Evolutionary conservation across 768 basidiomycete species (phyloP), one percentile per base, ranked within the genome.

Genomic region (Galerina sulciceps): DNA sequence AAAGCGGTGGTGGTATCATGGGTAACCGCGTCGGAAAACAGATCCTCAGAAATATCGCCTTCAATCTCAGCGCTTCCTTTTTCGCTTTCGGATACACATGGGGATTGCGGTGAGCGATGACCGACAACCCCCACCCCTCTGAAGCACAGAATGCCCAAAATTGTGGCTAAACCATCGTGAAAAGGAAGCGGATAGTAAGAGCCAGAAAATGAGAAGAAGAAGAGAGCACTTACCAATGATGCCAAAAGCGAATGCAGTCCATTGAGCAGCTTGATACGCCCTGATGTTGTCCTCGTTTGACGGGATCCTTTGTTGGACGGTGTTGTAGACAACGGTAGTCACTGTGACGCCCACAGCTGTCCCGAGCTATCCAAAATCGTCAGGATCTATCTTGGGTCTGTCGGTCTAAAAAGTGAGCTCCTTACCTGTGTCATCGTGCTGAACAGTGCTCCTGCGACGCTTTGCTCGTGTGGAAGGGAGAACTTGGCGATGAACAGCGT

Each of bases 401-500:
- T 37, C 1, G 18, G 18, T 14, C 5, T 8, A 43, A 17, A 15
- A 13, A 18, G 17, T 37, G 15, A 40, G 43, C 0, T 15, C 65
- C 73, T 56, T 57, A 85, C 87, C 76, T 89, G 88, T 5, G 83
- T 87, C 82, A 93, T 85, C 0, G 91, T 91, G 67, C 90, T 88
- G 71, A 93, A 92, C 17, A 92, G 58, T 10, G 85, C 91, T 2
- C 89, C 91, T 5, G 87, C 85, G 4, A 93, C 76, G 70, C 85
- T 87, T 71, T 93, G 91, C 64, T 93, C 91, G 54, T 88, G 79
- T 3, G 85, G 85, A 1, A 80, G 69, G 1, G 85, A 80, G 10
- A 88, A 78, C 65, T 87, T 88, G 3, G 90, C 88, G 42, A 91
- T 82, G 64, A 89, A 93, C 14, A 93, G 73, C 5, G 88, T 89